Evolutionary conservation across 208 protist species (phyloP), one percentile per base, ranked within the genome.

Genomic region (Leishmania tropica): DNA sequence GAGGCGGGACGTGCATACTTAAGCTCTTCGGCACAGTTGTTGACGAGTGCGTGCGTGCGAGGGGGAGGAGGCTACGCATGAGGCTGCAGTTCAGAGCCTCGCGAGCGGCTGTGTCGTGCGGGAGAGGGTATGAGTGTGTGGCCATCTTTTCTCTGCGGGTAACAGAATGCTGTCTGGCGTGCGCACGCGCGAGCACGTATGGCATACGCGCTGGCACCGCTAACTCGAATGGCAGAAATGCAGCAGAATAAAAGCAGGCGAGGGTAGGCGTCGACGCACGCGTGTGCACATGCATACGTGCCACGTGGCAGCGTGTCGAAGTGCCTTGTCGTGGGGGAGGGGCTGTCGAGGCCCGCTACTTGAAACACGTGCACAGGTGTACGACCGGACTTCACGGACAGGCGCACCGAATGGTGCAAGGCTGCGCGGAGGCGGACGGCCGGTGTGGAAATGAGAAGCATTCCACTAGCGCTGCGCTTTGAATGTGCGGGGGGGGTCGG

Each of bases 221-320:
- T 40, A 75, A 58, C 17, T 75, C 11, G 19, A 64, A n/a, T 53
- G 56, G 70, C n/a, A 67, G 17, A 19, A 40, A 24, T 0, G 3
- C 31, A 76, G 10, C 31, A 79, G 42, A 64, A n/a, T 21, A 75
- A 67, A 70, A 73, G 42, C 31, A 85, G 70, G n/a, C 6, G 47
- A 75, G 37, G 68, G n/a, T 15, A 67, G 31, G 17, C 13, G 31
- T 37, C 62, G 68, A 73, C 17, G 35, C 65, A 71, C 15, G 35
- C 28, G 24, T 53, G 42, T 24, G 70, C 24, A 13, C 35, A 28
- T 53, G 64, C 17, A 42, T 70, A 21, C 64, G 64, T 13, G 64
- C 24, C 64, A 45, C 35, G 3, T n/a, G 67, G 67, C 35, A 48
- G 17, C 67, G 35, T 73, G 11, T 48, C 37, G 40, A 45, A 8